A percentile compares a stretch with the other conserved stretches of the same genome.
phyloP scores from a whole-genome alignment of 257 asterid genomes.

The Rhazya stricta region DNA sequence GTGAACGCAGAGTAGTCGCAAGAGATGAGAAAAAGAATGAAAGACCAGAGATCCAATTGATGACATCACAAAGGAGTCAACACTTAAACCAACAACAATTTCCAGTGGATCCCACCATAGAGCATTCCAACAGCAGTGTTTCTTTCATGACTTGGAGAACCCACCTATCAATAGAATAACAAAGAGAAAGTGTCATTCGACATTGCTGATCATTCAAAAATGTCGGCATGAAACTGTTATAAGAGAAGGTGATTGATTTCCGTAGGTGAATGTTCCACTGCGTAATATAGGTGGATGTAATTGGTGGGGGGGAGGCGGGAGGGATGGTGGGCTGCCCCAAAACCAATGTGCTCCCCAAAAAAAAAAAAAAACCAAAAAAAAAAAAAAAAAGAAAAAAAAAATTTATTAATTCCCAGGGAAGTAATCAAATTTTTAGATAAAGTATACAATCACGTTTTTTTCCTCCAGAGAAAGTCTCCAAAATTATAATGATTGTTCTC shows the following conservation, averaged over 20 bases:
- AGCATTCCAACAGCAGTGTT: conserved; percentile 93
- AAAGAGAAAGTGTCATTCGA: neutral
- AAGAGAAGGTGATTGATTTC: neutral
- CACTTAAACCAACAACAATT: conserved; percentile 83
- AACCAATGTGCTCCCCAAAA: too few relatives aligned
- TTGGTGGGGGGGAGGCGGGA: too few relatives aligned
- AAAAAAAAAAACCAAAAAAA: too few relatives aligned
- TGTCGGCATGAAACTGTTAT: neutral
- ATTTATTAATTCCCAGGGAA: too few relatives aligned
- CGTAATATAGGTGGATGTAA: too few relatives aligned
- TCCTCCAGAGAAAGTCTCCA: too few relatives aligned
- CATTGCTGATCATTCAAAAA: neutral
- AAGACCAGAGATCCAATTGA: conserved; percentile 74
- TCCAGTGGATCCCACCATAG: conserved; percentile 97
- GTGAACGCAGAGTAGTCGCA: conserved; percentile 77
- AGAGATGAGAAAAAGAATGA: conserved; percentile 73
- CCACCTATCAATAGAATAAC: conserved; percentile 47
- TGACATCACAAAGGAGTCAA: conserved; percentile 68
- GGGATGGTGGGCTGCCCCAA: too few relatives aligned
- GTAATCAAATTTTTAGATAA: too few relatives aligned
- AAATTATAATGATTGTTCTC: neutral
- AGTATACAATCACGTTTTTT: too few relatives aligned
- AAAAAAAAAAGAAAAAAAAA: too few relatives aligned
- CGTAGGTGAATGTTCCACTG: neutral
- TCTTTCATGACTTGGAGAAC: conserved; percentile 78